Evolutionary conservation across 2,329 filamentous ascomycete species (phyloP).

Genomic region (Metarhizium robertsii): DNA sequence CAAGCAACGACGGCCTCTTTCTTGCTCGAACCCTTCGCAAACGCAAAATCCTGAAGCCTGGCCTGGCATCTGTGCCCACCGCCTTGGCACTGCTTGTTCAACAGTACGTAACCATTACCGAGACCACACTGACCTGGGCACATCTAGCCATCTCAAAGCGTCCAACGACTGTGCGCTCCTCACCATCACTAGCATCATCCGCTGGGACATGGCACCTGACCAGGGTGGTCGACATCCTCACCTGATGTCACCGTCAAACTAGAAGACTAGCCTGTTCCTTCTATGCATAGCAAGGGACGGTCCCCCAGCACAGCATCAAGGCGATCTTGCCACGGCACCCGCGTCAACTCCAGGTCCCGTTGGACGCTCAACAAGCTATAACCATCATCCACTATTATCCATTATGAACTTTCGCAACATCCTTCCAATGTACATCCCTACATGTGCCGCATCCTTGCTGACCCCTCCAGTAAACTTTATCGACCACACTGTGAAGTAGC

Average conservation of each 20-base stretch:
- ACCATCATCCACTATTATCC: neutral
- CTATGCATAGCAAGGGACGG: neutral
- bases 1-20: neutral
- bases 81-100: neutral
- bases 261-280: neutral
- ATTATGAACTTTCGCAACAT: neutral
- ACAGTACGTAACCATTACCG: neutral
- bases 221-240: slow-evolving; percentile 2
- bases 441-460: slow-evolving; percentile 9
- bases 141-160: neutral
- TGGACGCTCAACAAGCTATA: neutral
- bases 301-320: neutral
- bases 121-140: neutral
- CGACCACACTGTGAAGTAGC: slow-evolving; percentile 14
- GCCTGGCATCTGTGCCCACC: neutral
- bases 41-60: neutral
- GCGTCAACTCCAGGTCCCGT: neutral
- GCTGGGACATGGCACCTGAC: neutral
- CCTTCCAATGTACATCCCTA: slow-evolving; percentile 1
- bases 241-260: slow-evolving; percentile 6
- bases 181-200: neutral
- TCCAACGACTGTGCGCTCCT: neutral
- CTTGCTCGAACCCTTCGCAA: neutral
- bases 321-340: neutral
- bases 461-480: slow-evolving; percentile 13